Base-by-base conservation (phyloP, 2,329 filamentous ascomycete genomes). In the Diplodia sapinea region DNA sequence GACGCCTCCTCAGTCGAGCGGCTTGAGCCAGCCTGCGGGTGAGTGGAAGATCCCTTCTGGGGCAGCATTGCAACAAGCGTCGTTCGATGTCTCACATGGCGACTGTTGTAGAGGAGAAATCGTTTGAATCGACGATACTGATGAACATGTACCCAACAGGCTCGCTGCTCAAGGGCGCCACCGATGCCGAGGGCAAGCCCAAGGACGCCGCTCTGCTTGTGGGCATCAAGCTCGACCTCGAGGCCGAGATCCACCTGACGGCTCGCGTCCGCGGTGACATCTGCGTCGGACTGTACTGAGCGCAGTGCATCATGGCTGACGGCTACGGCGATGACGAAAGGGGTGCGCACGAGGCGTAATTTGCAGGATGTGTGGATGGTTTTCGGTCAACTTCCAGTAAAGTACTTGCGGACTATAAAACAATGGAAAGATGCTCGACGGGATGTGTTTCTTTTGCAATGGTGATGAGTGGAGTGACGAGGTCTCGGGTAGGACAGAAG, bases 161-260 rank as follows among this genome's bases (percentile, higher is more conserved):
- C 66, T 79, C 83, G 71, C 82, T 88, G 49, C 82, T 88, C 70
- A 85, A 83, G 75, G 86, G 86, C 12, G 82, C 86, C 17, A 82
- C 83, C 47, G 85, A 87, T 69, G 83, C 85, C 36, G 79, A 87
- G 65, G 86, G 87, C 69, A 84, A 86, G 72, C 79, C 85, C 68
- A 88, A 87, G 77, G 77, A 84, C 52, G 85, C 87, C 5, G 86
- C 85, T 2, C 80, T 88, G 51, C 81, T 88, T 71, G 81, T 89
- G 38, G 86, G 86, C 67, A 88, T 88, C 79, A 88, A 89, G 80
- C 80, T 89, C 47, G 87, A 89, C 73, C 78, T 88, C 26, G 86
- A 89, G 75, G 86, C 86, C 17, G 86, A 88, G 74, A 84, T 88
- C 51, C 86, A 89, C 74, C 77, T 88, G 70, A 88, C 86, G 29